phyloP scores from a whole-genome alignment of 2,329 filamentous ascomycete species.

The Myriosclerotinia scirpicola region DNA sequence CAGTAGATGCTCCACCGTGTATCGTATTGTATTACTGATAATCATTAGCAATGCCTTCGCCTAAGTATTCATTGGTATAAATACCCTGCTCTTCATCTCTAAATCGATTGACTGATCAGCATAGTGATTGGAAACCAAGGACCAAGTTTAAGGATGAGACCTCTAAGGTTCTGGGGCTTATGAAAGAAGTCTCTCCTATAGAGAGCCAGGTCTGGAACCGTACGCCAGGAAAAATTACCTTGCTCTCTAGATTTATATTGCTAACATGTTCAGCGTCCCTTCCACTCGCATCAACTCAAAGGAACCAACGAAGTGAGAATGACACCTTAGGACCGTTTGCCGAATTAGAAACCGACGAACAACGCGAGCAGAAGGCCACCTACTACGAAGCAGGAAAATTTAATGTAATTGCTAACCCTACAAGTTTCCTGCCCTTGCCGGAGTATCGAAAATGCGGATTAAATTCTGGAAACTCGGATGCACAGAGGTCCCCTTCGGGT shows the following conservation, averaged over 20 bases:
- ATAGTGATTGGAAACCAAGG: slow-evolving; percentile 55
- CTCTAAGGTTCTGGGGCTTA: slow-evolving; percentile 51
- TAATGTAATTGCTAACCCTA: slow-evolving; percentile 54
- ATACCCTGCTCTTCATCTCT: neutral
- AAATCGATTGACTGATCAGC: neutral
- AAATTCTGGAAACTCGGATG: no score
- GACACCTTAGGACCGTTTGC: slow-evolving; percentile 56
- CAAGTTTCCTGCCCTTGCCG: slow-evolving; percentile 52
- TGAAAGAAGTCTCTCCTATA: slow-evolving; percentile 51
- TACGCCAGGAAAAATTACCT: slow-evolving; percentile 40
- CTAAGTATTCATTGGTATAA: slow-evolving; percentile 1
- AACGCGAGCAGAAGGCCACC: slow-evolving; percentile 57
- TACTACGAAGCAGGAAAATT: slow-evolving; percentile 53
- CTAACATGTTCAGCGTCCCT: slow-evolving; percentile 9
- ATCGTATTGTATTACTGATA: neutral
- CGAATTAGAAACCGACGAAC: slow-evolving; percentile 54
- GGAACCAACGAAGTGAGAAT: slow-evolving; percentile 29
- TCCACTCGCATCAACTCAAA: neutral
- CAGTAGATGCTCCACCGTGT: neutral
- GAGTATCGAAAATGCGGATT: slow-evolving; percentile 47
- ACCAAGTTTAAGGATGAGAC: slow-evolving; percentile 56
- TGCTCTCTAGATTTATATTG: neutral
- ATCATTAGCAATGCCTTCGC: slow-evolving; percentile 12
- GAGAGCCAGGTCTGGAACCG: slow-evolving; percentile 57
- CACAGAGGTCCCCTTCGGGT: neutral